Evolutionary conservation across 306 rosid genomes (phyloP).

Genomic region (Cucurbita ficifolia): DNA sequence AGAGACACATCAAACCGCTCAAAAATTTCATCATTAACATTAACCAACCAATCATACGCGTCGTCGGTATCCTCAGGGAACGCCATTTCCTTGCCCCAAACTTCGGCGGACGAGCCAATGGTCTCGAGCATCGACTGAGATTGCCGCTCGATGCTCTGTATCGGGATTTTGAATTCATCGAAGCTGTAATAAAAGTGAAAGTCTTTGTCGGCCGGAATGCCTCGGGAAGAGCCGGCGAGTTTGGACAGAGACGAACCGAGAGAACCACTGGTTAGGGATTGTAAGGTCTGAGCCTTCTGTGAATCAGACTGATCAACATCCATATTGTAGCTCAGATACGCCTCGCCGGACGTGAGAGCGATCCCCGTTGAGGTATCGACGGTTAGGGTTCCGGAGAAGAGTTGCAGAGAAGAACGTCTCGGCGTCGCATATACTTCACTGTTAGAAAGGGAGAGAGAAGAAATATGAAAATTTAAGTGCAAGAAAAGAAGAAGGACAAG

Average conservation of each 20-base stretch:
- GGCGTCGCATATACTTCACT: background rate
- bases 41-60: conserved; percentile 62
- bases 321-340: conserved; percentile 10
- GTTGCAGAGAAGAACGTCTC: background rate
- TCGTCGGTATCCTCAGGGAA: conserved; percentile 48
- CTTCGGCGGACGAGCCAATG: conserved; percentile 25
- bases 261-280: conserved; percentile 28
- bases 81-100: conserved; percentile 35
- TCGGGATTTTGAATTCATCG: conserved; percentile 44
- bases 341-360: conserved; percentile 5
- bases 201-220: conserved; percentile 50
- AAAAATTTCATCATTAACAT: conserved; percentile 51
- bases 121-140: conserved; percentile 52
- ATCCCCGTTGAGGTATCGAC: conserved; percentile 9
- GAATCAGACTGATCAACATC: conserved; percentile 29
- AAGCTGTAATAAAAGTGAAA: conserved; percentile 55
- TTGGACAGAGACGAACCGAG: conserved; percentile 39
- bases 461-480: background rate
- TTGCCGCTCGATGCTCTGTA: conserved; percentile 28
- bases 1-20: conserved; percentile 40
- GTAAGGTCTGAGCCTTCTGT: conserved; percentile 21
- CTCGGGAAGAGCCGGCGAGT: conserved; percentile 46
- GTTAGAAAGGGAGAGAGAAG: background rate
- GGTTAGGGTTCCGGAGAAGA: conserved; percentile 7
- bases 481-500: background rate